phyloP scores from a whole-genome alignment of 495 filamentous ascomycete species.

The Penicillium angulare region DNA sequence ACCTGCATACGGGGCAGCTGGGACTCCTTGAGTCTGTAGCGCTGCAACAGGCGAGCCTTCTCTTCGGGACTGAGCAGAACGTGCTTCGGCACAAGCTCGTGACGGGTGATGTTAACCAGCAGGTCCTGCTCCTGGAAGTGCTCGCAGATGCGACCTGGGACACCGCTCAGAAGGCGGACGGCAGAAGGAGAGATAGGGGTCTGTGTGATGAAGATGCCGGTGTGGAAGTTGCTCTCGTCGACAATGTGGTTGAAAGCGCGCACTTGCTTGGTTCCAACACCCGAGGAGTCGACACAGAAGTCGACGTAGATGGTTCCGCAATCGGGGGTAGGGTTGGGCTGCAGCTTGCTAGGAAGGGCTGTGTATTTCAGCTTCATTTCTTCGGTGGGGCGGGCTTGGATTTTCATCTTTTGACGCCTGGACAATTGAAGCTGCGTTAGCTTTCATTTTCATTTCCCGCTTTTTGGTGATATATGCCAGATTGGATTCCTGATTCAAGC shows the following conservation, averaged over 20 bases:
- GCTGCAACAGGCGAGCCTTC: slow-evolving; percentile 75
- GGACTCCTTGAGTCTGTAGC: slow-evolving; percentile 95
- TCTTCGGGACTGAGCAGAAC: slow-evolving; percentile 86
- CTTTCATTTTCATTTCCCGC: background rate
- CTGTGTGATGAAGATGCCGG: slow-evolving; percentile 82
- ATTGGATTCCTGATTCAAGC: background rate
- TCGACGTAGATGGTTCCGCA: slow-evolving; percentile 92
- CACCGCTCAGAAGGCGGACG: slow-evolving; percentile 64
- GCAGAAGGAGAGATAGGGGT: slow-evolving; percentile 81
- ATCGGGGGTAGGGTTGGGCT: slow-evolving; percentile 64
- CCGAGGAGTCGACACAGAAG: slow-evolving; percentile 69
- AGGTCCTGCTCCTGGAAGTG: slow-evolving; percentile 94
- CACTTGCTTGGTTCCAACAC: slow-evolving; percentile 86
- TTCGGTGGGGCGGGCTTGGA: slow-evolving; percentile 78
- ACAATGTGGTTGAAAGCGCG: slow-evolving; percentile 83
- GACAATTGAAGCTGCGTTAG: slow-evolving; percentile 6
- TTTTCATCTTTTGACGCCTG: slow-evolving; percentile 80
- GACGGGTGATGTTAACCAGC: slow-evolving; percentile 96
- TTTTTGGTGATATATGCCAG: background rate
- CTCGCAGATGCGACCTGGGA: slow-evolving; percentile 79
- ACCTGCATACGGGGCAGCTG: slow-evolving; percentile 90
- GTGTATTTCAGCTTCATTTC: slow-evolving; percentile 83
- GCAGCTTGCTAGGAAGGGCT: slow-evolving; percentile 57
- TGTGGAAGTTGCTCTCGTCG: slow-evolving; percentile 72
- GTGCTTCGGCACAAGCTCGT: slow-evolving; percentile 95